Evolutionary conservation across 2,329 filamentous ascomycete species (phyloP), one percentile per base, ranked within the genome.

Genomic region (Huntiella bhutanensis): DNA sequence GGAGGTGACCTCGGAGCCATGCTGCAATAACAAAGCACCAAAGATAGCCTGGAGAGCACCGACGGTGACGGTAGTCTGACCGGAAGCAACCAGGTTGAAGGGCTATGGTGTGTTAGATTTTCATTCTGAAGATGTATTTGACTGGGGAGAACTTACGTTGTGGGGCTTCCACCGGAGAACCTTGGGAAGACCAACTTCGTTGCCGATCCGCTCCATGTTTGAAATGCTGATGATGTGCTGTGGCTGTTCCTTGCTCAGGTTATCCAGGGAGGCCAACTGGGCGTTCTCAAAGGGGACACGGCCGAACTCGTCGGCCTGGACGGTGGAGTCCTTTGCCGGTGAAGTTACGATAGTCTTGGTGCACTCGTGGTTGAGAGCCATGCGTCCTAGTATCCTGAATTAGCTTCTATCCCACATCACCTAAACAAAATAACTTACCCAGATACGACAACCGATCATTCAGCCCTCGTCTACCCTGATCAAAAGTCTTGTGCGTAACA

Each of bases 401-500:
- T 49, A 49, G 41, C 17, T 12, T 22, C 32, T 5, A 12, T 15
- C 2, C 5, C 15, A 13, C 28, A 13, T 6, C 34, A 33, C 11
- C 35, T 8, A 43, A n/a, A 33, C 45, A 43, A 16, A 16, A 8
- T 43, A 12, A 43, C 50, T 34, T 44, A 53, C 51, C 51, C 16
- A 53, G 19, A 45, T 53, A 53, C n/a, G 86, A 83, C 61, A 98
- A 67, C 52, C 84, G 75, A 57, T 95, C 88, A 60, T 98, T 98
- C 65, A 88, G 94, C 1, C 88, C 88, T 68, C 87, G 79, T 57
- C 85, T 71, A 45, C 87, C 91, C 58, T 96, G 86, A 59, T 98
- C 88, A 58, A 94, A 96, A 63, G 86, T 95, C 73, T 96, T 96
- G 63, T 96, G 91, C 53, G 91, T 98, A 47, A 98, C 75, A 28